Conservation (phyloP, 805 yeast species). For the Metschnikowia similis region DNA sequence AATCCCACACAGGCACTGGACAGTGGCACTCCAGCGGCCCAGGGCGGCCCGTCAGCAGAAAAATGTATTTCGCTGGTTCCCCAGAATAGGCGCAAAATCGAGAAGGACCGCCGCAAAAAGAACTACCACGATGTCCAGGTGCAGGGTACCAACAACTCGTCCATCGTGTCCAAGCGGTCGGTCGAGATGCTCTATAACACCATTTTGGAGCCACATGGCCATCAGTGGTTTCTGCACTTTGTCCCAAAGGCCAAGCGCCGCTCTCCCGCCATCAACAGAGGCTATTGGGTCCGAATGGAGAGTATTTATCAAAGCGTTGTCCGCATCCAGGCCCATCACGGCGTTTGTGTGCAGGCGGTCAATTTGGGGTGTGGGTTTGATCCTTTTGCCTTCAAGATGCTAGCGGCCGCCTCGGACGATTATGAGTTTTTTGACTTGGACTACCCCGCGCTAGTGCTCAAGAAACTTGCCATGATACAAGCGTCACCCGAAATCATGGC, state of each 20-base stretch:
- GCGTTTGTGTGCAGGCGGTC: constrained; percentile 39
- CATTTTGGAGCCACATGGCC: constrained; percentile 28
- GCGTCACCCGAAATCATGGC: constrained; percentile 42
- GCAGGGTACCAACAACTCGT: constrained; percentile 82
- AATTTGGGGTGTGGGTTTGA: constrained; percentile 78
- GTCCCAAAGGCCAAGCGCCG: constrained; percentile 64
- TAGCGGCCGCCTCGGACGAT: constrained; percentile 21
- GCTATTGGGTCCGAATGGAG: constrained; percentile 78
- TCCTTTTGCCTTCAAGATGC: constrained; percentile 38
- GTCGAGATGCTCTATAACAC: constrained; percentile 60
- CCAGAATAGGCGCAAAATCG: constrained; percentile 23
- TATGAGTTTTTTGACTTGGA: constrained; percentile 66
- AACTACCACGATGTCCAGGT: constrained; percentile 59
- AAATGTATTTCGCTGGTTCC: background rate
- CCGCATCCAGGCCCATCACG: constrained; percentile 36
- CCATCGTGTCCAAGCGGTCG: constrained; percentile 77
- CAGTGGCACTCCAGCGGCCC: no score
- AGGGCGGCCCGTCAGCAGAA: no score
- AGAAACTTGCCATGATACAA: constrained; percentile 51
- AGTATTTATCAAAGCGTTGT: constrained; percentile 53
- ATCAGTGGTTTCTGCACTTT: constrained; percentile 59
- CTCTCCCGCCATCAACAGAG: constrained; percentile 77
- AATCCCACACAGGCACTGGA: background rate
- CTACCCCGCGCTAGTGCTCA: constrained; percentile 61
- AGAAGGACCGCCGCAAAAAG: constrained; percentile 44